A percentile compares a stretch with the other conserved stretches of the same genome.
These are phyloP conservation scores for Nectriaceae sp. DNA, from an alignment of 2,329 filamentous ascomycete genomes.

Conservation along the genomic window DNA sequence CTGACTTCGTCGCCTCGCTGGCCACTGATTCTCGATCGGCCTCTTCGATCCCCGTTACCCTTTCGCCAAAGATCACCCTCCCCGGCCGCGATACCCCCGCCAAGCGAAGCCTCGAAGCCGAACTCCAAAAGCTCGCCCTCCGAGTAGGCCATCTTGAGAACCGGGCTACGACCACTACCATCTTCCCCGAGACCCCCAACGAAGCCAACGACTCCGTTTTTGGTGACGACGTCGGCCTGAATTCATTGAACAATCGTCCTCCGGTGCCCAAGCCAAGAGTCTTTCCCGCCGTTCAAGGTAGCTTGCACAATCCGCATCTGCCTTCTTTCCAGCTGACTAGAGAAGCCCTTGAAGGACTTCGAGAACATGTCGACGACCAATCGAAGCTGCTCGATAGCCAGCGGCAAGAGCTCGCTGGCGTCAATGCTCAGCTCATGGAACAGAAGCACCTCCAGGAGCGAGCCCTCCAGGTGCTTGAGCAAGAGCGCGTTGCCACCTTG, in stretches of 20 bases:
- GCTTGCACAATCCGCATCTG: constrained; percentile 39
- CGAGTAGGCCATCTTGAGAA: constrained; percentile 83
- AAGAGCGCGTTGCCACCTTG: constrained; percentile 82
- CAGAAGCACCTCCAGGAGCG: constrained; percentile 84
- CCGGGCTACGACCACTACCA: constrained; percentile 64
- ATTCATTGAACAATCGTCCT: constrained; percentile 42
- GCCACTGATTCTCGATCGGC: constrained; percentile 46
- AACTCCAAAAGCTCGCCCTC: constrained; percentile 76
- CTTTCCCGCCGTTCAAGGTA: constrained; percentile 43
- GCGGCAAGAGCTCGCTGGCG: constrained; percentile 79
- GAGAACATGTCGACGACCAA: constrained; percentile 91
- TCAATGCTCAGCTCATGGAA: constrained; percentile 82
- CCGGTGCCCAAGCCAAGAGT: constrained; percentile 44
- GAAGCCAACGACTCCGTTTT: constrained; percentile 69
- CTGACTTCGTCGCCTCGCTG: constrained; percentile 55
- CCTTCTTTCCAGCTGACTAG: constrained; percentile 63
- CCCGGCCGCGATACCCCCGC: constrained; percentile 75
- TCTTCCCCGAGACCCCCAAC: constrained; percentile 79
- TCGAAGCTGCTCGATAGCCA: constrained; percentile 89
- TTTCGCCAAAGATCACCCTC: constrained; percentile 61
- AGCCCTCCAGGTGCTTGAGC: constrained; percentile 79
- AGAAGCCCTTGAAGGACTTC: constrained; percentile 81
- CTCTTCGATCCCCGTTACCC: constrained; percentile 41
- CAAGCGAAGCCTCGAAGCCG: constrained; percentile 79
- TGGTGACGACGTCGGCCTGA: constrained; percentile 54